phyloP scores from a whole-genome alignment of 2,329 filamentous ascomycete species.

The Anthostomella pinea region DNA sequence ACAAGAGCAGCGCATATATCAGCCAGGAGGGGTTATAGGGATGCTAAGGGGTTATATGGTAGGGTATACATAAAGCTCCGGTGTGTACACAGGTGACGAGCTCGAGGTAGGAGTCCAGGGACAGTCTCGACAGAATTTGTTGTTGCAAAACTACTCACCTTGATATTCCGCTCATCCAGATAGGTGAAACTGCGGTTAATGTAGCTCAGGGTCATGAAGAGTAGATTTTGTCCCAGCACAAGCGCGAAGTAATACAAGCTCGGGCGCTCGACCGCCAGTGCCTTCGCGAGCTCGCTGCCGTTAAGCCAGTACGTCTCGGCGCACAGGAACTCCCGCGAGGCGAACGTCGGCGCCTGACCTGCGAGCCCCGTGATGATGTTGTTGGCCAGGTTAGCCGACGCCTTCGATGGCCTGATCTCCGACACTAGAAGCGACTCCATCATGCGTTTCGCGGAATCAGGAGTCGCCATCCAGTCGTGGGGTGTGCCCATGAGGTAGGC shows the following conservation, averaged over 20 bases:
- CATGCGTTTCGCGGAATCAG: conserved; percentile 53
- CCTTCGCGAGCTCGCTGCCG: conserved; percentile 59
- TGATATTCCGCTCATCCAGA: conserved; percentile 49
- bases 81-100: too few relatives aligned
- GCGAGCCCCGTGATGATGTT: conserved; percentile 73
- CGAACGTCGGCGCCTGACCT: conserved; percentile 61
- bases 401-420: conserved; percentile 64
- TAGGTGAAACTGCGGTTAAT: conserved; percentile 36
- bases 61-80: too few relatives aligned
- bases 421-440: conserved; percentile 67
- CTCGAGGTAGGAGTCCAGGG: too few relatives aligned
- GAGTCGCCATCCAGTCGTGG: conserved; percentile 55
- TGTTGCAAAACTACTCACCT: conserved; percentile 34
- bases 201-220: conserved; percentile 58
- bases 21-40: too few relatives aligned
- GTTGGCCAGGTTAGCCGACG: conserved; percentile 63
- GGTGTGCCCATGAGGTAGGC: conserved; percentile 70
- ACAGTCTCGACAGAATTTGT: too few relatives aligned
- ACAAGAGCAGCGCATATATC: too few relatives aligned
- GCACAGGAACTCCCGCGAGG: conserved; percentile 63
- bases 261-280: conserved; percentile 56
- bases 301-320: conserved; percentile 70
- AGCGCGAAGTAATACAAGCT: conserved; percentile 56
- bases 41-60: too few relatives aligned
- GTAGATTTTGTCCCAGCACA: conserved; percentile 63